Percentiles rank a stretch among this genome's conserved stretches.
These are phyloP conservation scores for Lathyrus aphaca DNA, from an alignment of 306 rosid species.

Conservation along the genomic window DNA sequence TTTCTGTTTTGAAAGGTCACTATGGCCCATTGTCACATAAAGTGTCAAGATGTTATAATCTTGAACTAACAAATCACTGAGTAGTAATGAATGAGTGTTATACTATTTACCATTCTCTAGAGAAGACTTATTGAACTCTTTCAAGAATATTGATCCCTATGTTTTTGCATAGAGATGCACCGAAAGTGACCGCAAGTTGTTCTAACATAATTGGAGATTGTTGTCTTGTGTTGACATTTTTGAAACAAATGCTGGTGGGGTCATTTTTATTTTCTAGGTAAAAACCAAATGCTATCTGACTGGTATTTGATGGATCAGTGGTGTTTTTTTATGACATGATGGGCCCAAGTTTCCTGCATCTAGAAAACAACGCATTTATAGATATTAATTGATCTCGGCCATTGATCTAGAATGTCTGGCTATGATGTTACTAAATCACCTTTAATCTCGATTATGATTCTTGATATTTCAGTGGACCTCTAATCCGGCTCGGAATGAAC, in stretches of 20 bases:
- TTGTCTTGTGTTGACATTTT: constrained; percentile 44
- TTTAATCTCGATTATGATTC: neutral
- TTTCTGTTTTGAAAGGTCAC: constrained; percentile 37
- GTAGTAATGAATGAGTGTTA: constrained; percentile 34
- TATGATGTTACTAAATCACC: too few species aligned
- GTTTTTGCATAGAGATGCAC: constrained; percentile 40
- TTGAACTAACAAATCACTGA: constrained; percentile 34
- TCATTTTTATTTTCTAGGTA: constrained; percentile 40
- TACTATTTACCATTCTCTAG: constrained; percentile 38
- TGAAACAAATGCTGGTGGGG: constrained; percentile 48
- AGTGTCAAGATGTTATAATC: constrained; percentile 35
- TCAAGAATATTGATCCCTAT: constrained; percentile 34
- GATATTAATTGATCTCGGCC: neutral
- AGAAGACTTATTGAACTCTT: constrained; percentile 31
- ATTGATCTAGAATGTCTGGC: neutral
- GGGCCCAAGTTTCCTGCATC: neutral
- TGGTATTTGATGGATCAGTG: constrained; percentile 39
- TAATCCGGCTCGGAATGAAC: constrained; percentile 60
- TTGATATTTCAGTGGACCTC: constrained; percentile 54
- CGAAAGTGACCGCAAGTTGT: constrained; percentile 46
- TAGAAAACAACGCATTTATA: neutral
- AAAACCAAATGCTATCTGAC: constrained; percentile 44
- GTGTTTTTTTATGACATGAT: constrained; percentile 33
- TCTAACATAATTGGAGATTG: constrained; percentile 36
- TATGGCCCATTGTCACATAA: constrained; percentile 24